Evolutionary conservation across 192 early-diverging fungal genomes (phyloP).

Genomic region (Coemansia guatemalensis): DNA sequence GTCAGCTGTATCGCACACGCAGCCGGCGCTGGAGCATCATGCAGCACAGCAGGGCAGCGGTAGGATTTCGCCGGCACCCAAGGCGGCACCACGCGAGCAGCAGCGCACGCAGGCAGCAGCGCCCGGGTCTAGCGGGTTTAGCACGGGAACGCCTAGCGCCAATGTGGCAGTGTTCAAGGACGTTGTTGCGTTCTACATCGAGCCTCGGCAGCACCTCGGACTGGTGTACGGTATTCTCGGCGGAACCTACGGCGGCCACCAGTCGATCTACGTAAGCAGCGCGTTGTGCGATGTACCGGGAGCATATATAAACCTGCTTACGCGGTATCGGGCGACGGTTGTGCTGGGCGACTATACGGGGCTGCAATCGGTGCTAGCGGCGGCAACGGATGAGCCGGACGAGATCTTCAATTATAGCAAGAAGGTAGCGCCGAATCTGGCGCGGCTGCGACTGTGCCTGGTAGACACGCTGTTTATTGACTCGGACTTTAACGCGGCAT

Average conservation of each 20-base stretch:
- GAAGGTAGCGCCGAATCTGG: constrained; percentile 58
- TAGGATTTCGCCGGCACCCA: constrained; percentile 1
- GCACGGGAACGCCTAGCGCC: constrained; percentile 20
- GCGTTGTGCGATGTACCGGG: constrained; percentile 63
- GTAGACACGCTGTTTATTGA: constrained; percentile 68
- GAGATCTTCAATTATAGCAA: constrained; percentile 57
- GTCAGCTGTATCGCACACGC: constrained; percentile 20
- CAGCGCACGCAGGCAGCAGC: not conserved
- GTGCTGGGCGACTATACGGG: constrained; percentile 71
- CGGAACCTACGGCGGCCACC: constrained; percentile 71
- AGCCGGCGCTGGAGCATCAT: not conserved
- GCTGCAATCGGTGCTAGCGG: constrained; percentile 59
- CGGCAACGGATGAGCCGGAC: constrained; percentile 57
- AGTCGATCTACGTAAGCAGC: constrained; percentile 65
- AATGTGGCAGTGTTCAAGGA: constrained; percentile 41
- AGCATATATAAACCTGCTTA: constrained; percentile 67
- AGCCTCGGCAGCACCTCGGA: constrained; percentile 82
- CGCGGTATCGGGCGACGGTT: constrained; percentile 67
- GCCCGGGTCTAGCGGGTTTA: not conserved
- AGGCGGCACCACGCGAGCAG: not conserved
- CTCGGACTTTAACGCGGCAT: constrained; percentile 55
- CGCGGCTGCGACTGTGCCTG: constrained; percentile 60
- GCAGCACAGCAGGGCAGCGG: constrained; percentile 10
- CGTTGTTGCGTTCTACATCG: constrained; percentile 67
- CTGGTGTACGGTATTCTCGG: constrained; percentile 65